phyloP scores from a whole-genome alignment of 345 rosid genomes.

The Moringa oleifera region DNA sequence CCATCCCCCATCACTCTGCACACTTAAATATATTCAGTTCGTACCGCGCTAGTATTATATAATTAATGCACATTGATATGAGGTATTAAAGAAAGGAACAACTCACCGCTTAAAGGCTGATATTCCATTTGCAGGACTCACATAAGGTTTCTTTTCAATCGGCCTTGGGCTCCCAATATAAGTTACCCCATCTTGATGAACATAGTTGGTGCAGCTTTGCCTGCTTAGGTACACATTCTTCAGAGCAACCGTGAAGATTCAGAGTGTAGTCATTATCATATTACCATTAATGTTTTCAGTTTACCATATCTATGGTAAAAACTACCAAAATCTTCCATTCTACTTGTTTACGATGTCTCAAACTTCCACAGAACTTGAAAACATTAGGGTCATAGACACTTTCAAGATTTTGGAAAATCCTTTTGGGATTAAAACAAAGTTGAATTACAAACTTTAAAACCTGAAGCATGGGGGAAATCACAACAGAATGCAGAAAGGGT shows the following conservation, averaged over 20 bases:
- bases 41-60: neutral
- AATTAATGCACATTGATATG: neutral
- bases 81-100: neutral
- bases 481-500: neutral
- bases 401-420: no score
- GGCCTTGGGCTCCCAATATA: conserved; percentile 39
- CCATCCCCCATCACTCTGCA: conserved; percentile 52
- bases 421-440: no score
- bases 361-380: no score
- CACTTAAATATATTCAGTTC: conserved; percentile 4
- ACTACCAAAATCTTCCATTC: no score
- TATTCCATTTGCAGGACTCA: conserved; percentile 16
- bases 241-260: conserved; percentile 17
- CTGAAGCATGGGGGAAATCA: no score
- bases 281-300: neutral
- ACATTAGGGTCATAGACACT: no score
- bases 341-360: no score
- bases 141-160: conserved; percentile 4
- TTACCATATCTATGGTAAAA: neutral
- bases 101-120: conserved; percentile 16
- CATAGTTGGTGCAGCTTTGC: conserved; percentile 32
- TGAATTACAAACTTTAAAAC: no score
- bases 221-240: conserved; percentile 64
- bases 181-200: conserved; percentile 25
- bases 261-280: neutral